Conservation (phyloP, 2,329 filamentous ascomycete species). For the Mycogone perniciosa region DNA sequence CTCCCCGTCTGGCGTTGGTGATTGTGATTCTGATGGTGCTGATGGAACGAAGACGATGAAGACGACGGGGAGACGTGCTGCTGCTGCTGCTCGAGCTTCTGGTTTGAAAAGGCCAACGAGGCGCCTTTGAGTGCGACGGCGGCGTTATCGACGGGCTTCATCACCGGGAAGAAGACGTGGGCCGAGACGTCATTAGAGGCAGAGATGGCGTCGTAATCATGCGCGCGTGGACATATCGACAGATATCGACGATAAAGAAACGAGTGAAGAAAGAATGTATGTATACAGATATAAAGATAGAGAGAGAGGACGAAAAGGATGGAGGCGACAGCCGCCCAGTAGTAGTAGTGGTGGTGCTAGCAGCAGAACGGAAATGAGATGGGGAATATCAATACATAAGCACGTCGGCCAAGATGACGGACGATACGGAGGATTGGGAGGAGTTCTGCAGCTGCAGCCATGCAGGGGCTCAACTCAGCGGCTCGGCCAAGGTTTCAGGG, state of each 20-base stretch:
- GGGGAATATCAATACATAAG: too few species aligned
- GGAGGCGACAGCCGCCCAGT: too few species aligned
- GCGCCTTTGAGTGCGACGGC: constrained; percentile 46
- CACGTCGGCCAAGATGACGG: too few species aligned
- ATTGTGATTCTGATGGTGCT: background rate
- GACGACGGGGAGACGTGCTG: constrained; percentile 7
- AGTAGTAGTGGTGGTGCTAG: too few species aligned
- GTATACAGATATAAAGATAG: too few species aligned
- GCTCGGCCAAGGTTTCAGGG: too few species aligned
- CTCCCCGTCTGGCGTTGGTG: constrained; percentile 8
- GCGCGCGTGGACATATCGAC: too few species aligned
- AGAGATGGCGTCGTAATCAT: background rate
- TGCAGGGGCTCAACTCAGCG: too few species aligned
- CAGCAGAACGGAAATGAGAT: too few species aligned
- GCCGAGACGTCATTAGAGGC: constrained; percentile 15
- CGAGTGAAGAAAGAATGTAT: background rate
- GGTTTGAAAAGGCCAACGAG: constrained; percentile 45
- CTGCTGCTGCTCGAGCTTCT: constrained; percentile 12
- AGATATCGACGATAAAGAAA: too few species aligned
- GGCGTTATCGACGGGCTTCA: constrained; percentile 33
- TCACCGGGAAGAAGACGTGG: constrained; percentile 20
- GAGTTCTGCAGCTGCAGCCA: too few species aligned
- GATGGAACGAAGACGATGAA: background rate
- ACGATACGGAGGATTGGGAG: too few species aligned
- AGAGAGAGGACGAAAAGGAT: background rate